Percentiles rank a stretch among this genome's conserved stretches.
Conservation (phyloP, 768 basidiomycete species). For the Tremella yokohamensis region DNA sequence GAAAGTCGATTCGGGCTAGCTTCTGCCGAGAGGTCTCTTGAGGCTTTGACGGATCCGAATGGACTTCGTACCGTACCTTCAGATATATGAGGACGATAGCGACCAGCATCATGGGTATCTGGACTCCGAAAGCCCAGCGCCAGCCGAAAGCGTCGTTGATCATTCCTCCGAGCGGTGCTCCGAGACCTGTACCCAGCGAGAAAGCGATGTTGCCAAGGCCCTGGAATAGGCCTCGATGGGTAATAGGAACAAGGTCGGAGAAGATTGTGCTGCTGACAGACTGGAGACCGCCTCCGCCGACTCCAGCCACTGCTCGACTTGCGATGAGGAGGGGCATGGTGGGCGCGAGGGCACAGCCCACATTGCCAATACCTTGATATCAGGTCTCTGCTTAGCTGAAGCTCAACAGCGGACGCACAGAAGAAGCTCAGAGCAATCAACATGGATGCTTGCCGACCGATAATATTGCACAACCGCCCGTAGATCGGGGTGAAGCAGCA, state of each 20-base stretch:
- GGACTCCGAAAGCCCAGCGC: constrained; percentile 78
- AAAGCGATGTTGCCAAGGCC: constrained; percentile 60
- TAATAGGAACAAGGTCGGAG: constrained; percentile 83
- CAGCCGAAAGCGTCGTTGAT: constrained; percentile 79
- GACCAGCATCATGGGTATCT: constrained; percentile 72
- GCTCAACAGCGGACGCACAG: constrained; percentile 55
- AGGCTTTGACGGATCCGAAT: constrained; percentile 24
- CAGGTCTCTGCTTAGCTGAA: neutral
- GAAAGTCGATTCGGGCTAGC: constrained; percentile 74
- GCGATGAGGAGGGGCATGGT: constrained; percentile 78
- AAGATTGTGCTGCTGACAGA: constrained; percentile 65
- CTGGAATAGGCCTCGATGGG: constrained; percentile 83
- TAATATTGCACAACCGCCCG: constrained; percentile 50
- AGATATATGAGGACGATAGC: constrained; percentile 67
- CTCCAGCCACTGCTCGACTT: constrained; percentile 80
- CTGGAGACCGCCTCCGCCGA: constrained; percentile 76
- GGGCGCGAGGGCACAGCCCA: constrained; percentile 78
- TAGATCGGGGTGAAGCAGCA: constrained; percentile 79
- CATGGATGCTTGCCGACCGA: constrained; percentile 74
- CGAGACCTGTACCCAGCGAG: constrained; percentile 61
- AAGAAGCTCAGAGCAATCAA: constrained; percentile 77
- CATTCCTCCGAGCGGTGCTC: constrained; percentile 50
- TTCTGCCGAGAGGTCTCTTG: constrained; percentile 14
- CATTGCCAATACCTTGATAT: constrained; percentile 60
- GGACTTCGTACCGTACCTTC: constrained; percentile 68